Base-by-base conservation (phyloP, 2,329 filamentous ascomycete genomes). In the Aureobasidium pullulans region DNA sequence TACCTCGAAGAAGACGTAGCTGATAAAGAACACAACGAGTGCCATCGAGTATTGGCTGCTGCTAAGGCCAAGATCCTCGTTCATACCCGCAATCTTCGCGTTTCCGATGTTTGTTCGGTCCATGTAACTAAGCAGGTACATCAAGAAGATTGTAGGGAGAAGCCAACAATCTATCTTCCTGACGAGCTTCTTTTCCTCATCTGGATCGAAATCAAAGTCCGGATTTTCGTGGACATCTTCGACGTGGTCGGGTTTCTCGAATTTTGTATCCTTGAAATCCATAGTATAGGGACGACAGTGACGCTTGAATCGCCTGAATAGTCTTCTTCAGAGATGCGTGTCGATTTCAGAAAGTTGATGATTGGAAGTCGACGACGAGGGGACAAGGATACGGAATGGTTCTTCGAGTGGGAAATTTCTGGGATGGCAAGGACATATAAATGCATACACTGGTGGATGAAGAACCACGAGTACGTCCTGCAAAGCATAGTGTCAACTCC, bases 11-110 rank as follows among this genome's bases (percentile, higher is more conserved):
- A 81, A 68, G 28, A 81, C 71, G 59, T 81, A 79, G 0, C 76
- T 75, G 6, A 81, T 76, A 67, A 81, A 81, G 70, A 82, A 81
- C 61, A 81, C 79, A 61, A 80, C 77, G 5, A 82, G 68, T 0
- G 79, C 78, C 3, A 68, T 74, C 60, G 81, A 81, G 67, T 78
- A 79, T 60, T 77, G 68, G 62, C 77, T 72, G 40, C 70, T 69
- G 3, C 63, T 62, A 1, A 82, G 71, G 6, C 73, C 60, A 5
- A 81, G 69, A 34, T 81, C 77, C 32, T 69, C 67, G 1, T 74
- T 74, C 8, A 82, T 69, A 11, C 78, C 77, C 58, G 78, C 78
- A 19, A 79, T 74, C 60, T 80, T 78, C 5, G 79, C 79, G 62
- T 81, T 82, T 39, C 75, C 70, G 50, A 81, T 81, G 62, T 81